Evolutionary conservation across 2,329 filamentous ascomycete genomes (phyloP), one percentile per base, ranked within the genome.

Genomic region (Trichoderma atrobrunneum): DNA sequence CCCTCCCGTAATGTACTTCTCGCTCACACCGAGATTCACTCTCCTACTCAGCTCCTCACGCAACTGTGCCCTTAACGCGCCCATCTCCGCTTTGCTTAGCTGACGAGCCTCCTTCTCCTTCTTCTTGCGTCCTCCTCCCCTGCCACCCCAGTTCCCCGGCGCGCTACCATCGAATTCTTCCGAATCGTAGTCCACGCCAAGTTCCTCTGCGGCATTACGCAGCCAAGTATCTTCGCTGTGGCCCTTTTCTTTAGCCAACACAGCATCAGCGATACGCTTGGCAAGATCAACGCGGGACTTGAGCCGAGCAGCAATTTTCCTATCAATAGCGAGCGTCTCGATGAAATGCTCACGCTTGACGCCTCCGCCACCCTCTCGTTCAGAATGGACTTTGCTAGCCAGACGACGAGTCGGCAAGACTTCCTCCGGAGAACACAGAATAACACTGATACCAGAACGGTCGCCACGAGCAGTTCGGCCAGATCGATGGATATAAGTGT

Each of bases 401-500:
- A 99, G 87, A 21, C 95, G 88, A 8, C 93, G 88, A 4, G 95
- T 95, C 0, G 94, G 93, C 3, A 90, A 87, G 2, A 97, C 94
- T 83, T 99, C 96, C 73, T 98, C 95, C 0, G 96, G 95, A 0
- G 92, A 90, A 78, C 96, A 98, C 67, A 99, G 90, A 5, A 99
- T 85, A 72, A 99, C 90, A 77, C 93, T 97, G 43, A 93, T 88
- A 48, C 96, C 96, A 0, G 87, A 89, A 14, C 89, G 89, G 24
- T 91, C 88, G 3, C 93, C 95, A 78, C 96, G 93, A 2, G 96
- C 96, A 1, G 96, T 98, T 75, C 96, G 93, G 14, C 96, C 96
- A 1, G 96, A 98, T 28, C 96, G 91, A 80, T 99, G 96, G 16
- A 99, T 95, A 79, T 99, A 99, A 62, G 92, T 92, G 80, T 98